Base-by-base conservation (phyloP, 352 stramenopile species). In the Globisporangium paddicum region DNA sequence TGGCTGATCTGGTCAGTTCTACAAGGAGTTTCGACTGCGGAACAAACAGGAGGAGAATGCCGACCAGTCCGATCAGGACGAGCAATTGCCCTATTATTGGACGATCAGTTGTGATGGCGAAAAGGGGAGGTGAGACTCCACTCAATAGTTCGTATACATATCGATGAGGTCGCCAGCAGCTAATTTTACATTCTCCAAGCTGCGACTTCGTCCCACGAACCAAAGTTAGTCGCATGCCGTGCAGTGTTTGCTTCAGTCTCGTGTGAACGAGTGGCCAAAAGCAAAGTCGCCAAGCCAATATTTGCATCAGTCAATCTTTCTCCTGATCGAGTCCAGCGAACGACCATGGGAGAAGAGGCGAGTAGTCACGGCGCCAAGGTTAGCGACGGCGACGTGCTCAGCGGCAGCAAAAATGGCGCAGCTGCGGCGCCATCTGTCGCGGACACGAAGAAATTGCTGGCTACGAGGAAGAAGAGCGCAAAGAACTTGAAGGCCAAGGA, bases 401-500 rank as follows among this genome's bases (percentile, higher is more conserved):
- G 30, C 8, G 28, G 26, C 26, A 48, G 4, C 35, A 50, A 45
- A 14, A 10, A 26, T 10, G 10, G 34, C 32, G 13, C 32, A 5
- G 44, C 18, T 11, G 23, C 34, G 10, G 41, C 26, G 13, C 19
- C n/a, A 23, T 25, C 52, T 8, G 52, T 41, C 10, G 23, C 16
- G 26, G 55, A 53, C 10, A 50, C 37, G 49, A 82, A 80, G 52
- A 79, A 84, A 55, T 56, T 62, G 28, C 48, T 58, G 16, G 61
- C 64, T 54, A 50, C 73, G 23, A 74, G 68, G 64, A 91, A 86
- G 37, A 87, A 78, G 54, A 75, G 83, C 40, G 40, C 63, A 55
- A 88, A 87, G 58, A 71, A 73, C 32, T 64, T 91, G 18, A 89
- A 88, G 51, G 58, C 71, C n/a, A 91, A 87, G 71, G 79, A 91